phyloP scores from a whole-genome alignment of 768 basidiomycete species.

The Rhizopogon rudus region DNA sequence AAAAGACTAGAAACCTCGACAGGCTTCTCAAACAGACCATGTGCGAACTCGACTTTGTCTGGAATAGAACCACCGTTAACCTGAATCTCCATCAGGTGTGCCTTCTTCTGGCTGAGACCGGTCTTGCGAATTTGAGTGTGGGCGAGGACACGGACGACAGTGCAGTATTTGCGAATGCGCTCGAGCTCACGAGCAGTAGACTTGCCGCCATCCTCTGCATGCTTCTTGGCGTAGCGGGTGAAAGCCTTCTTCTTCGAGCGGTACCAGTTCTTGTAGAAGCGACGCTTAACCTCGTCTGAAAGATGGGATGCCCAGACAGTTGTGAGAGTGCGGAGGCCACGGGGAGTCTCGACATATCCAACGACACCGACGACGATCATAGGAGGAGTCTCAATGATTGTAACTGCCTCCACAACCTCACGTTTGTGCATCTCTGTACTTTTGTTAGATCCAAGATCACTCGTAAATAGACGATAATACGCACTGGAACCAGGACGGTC shows the following conservation, averaged over 20 bases:
- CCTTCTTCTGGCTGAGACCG: conserved; percentile 97
- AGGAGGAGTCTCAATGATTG: conserved; percentile 94
- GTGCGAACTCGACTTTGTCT: conserved; percentile 96
- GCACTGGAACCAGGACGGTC: conserved; percentile 98
- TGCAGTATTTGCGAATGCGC: conserved; percentile 99
- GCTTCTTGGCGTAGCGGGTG: conserved; percentile 99
- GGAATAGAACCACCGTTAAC: conserved; percentile 94
- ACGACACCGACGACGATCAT: conserved; percentile 97
- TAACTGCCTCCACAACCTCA: conserved; percentile 97
- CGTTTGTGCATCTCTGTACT: conserved; percentile 97
- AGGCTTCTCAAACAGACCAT: conserved; percentile 94
- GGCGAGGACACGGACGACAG: conserved; percentile 97
- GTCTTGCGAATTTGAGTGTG: conserved; percentile 99
- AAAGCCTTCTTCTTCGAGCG: conserved; percentile 99
- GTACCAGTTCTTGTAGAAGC: conserved; percentile 99
- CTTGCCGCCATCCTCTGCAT: conserved; percentile 92
- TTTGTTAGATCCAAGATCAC: not conserved
- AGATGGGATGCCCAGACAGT: conserved; percentile 99
- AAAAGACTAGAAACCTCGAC: conserved; percentile 82
- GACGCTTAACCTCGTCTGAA: conserved; percentile 95
- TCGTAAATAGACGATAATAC: conserved; percentile 30
- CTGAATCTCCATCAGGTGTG: conserved; percentile 99
- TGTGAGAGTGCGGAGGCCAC: conserved; percentile 96
- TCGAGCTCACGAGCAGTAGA: conserved; percentile 93
- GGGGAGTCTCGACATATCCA: conserved; percentile 99